These are phyloP conservation scores for Dorcoceras hygrometricum DNA, from an alignment of 257 asterid species.

Conservation along the genomic window DNA sequence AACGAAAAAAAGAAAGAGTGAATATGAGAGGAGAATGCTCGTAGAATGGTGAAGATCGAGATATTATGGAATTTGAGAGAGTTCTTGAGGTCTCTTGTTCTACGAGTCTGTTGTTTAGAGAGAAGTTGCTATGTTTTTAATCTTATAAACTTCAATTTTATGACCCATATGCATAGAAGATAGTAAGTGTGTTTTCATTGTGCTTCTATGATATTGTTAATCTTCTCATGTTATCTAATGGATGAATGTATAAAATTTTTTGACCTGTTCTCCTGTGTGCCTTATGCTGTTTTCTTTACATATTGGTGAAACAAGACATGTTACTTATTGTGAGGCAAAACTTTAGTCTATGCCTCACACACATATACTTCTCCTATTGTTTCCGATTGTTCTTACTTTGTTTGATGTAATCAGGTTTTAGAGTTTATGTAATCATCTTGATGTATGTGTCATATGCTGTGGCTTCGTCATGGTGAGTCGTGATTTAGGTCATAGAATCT, in stretches of 20 bases:
- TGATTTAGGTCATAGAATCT: not conserved
- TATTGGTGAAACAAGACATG: not conserved
- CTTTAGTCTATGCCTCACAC: not conserved
- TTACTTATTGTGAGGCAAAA: too few relatives aligned
- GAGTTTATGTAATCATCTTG: not conserved
- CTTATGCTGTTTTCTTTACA: not conserved
- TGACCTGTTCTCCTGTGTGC: not conserved
- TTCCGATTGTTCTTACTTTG: not conserved
- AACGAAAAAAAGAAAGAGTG: not conserved
- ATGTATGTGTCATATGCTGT: not conserved
- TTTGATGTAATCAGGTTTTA: not conserved
- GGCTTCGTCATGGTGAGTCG: not conserved
- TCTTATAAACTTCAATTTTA: slow-evolving; percentile 27
- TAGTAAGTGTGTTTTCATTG: slow-evolving; percentile 10
- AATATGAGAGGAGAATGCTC: not conserved
- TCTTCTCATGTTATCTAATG: not conserved
- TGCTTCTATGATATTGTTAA: not conserved
- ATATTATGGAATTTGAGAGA: slow-evolving; percentile 3
- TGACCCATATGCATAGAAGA: slow-evolving; percentile 21
- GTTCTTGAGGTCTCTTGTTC: slow-evolving; percentile 20
- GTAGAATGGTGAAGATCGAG: slow-evolving; percentile 8
- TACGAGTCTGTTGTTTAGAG: slow-evolving; percentile 34
- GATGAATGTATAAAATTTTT: slow-evolving; percentile 1
- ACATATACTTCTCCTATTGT: not conserved
- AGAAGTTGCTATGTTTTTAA: slow-evolving; percentile 29